phyloP scores from a whole-genome alignment of 179 eudicot species.

The Actinidia chinensis region DNA sequence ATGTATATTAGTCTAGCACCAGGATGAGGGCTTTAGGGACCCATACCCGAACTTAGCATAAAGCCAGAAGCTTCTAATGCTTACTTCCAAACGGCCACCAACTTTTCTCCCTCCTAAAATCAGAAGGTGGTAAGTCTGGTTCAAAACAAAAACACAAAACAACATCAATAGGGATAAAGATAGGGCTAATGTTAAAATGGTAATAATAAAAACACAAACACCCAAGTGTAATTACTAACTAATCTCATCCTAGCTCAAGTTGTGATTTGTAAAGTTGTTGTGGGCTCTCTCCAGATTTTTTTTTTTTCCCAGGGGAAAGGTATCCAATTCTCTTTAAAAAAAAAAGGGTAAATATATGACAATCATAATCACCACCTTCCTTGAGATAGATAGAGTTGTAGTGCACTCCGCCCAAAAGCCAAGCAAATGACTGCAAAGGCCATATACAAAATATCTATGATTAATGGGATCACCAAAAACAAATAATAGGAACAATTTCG shows the following conservation, averaged over 20 bases:
- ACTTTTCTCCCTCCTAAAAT: constrained; percentile 53
- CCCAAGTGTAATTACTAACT: not conserved
- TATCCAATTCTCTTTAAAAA: not conserved
- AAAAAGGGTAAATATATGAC: constrained; percentile 3
- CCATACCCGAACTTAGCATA: not conserved
- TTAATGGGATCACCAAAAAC: not conserved
- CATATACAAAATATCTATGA: not conserved
- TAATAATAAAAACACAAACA: not conserved
- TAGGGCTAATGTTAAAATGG: not conserved
- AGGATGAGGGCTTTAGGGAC: not conserved
- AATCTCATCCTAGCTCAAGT: not conserved
- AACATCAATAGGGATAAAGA: not conserved
- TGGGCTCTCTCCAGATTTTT: too few species aligned
- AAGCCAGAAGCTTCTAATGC: constrained; percentile 28
- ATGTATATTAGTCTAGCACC: constrained; percentile 1
- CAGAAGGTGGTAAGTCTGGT: constrained; percentile 53
- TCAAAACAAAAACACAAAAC: constrained; percentile 1
- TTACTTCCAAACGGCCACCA: constrained; percentile 69
- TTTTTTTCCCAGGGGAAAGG: not conserved
- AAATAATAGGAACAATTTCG: not conserved
- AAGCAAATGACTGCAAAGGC: constrained; percentile 65
- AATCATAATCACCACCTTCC: too few species aligned
- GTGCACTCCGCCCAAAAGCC: constrained; percentile 99
- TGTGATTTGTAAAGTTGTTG: not conserved
- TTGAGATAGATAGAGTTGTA: constrained; percentile 89